Conservation (phyloP, 2,329 filamentous ascomycete genomes). For the Claviceps sp. region DNA sequence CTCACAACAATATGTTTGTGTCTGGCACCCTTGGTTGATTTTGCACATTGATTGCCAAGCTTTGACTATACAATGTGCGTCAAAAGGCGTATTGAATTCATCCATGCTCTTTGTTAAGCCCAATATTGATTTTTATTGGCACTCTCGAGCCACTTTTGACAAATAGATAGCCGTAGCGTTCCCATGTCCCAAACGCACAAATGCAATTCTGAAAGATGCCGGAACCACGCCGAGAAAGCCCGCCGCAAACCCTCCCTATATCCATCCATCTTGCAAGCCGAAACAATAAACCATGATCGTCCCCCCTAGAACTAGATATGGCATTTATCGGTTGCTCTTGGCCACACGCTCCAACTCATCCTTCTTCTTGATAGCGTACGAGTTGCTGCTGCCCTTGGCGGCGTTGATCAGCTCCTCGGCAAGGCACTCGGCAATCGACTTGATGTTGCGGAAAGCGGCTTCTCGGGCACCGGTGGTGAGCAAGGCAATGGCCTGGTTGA, state of each 20-base stretch:
- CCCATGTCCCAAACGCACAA: constrained; percentile 32
- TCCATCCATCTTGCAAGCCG: constrained; percentile 4
- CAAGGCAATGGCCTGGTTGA: constrained; percentile 99
- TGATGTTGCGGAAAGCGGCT: constrained; percentile 99
- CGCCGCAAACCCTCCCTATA: constrained; percentile 18
- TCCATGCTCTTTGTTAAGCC: constrained; percentile 26
- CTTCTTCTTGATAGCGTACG: constrained; percentile 99
- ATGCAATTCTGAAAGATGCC: constrained; percentile 34
- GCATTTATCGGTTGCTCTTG: constrained; percentile 98
- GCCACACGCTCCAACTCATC: constrained; percentile 99
- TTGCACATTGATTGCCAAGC: no score
- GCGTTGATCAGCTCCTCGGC: constrained; percentile 99
- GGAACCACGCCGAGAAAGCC: constrained; percentile 31
- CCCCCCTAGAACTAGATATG: constrained; percentile 6
- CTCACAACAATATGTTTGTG: no score
- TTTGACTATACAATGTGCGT: not conserved
- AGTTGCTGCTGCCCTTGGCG: constrained; percentile 99
- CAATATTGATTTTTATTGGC: constrained; percentile 25
- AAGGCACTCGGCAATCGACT: constrained; percentile 98
- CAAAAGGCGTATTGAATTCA: constrained; percentile 11
- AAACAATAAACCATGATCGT: constrained; percentile 1
- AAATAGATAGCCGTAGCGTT: constrained; percentile 29
- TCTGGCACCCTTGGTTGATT: no score
- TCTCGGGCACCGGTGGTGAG: constrained; percentile 98
- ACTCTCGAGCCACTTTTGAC: constrained; percentile 27